These are phyloP conservation scores for Clathrus columnatus DNA, from an alignment of 768 basidiomycete genomes.

Conservation along the genomic window DNA sequence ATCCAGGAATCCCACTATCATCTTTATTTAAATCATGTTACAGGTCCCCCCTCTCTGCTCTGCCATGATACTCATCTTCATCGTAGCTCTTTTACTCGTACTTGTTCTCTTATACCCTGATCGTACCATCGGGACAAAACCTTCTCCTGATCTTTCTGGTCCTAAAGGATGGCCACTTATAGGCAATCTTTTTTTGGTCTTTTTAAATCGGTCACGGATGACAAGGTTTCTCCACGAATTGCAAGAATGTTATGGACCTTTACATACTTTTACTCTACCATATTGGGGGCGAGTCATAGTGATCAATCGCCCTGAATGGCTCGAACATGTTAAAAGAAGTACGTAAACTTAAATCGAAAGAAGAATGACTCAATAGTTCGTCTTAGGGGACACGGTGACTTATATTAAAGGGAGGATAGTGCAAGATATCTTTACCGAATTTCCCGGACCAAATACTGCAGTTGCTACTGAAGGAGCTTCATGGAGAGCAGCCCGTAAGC, in stretches of 20 bases:
- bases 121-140: not conserved
- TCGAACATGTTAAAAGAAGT: constrained; percentile 14
- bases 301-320: constrained; percentile 16
- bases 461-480: not conserved
- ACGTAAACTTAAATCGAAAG: not conserved
- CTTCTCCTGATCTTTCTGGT: constrained; percentile 8
- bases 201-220: constrained; percentile 6
- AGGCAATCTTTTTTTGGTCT: constrained; percentile 11
- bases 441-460: not conserved
- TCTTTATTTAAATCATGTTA: too few species aligned
- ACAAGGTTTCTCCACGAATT: not conserved
- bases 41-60: too few species aligned
- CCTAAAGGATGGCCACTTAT: constrained; percentile 10
- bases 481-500: not conserved
- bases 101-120: not conserved
- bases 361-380: not conserved
- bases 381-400: not conserved
- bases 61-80: too few species aligned
- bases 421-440: not conserved
- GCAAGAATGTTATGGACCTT: constrained; percentile 6
- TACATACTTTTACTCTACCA: constrained; percentile 16
- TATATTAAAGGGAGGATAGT: not conserved
- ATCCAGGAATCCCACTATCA: too few species aligned
- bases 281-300: constrained; percentile 13
- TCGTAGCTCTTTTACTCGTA: too few species aligned